phyloP scores from a whole-genome alignment of 1,284 basidiomycete species.

The Spongispora temasekensis region DNA sequence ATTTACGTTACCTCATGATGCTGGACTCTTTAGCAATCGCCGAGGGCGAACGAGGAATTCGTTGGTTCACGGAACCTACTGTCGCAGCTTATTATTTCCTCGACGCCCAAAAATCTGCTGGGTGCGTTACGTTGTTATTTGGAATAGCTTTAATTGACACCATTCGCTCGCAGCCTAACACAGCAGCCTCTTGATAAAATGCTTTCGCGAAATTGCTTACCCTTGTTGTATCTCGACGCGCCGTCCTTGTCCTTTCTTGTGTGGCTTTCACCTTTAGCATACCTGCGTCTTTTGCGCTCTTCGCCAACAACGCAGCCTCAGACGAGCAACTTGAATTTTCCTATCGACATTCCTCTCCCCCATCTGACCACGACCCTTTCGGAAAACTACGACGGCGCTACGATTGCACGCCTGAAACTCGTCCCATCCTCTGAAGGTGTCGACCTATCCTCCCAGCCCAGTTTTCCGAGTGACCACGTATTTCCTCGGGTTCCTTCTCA shows the following conservation, averaged over 20 bases:
- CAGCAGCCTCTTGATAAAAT: constrained; percentile 30
- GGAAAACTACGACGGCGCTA: constrained; percentile 46
- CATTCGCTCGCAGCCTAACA: constrained; percentile 16
- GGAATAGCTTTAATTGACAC: constrained; percentile 4
- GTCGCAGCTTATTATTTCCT: constrained; percentile 25
- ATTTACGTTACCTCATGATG: constrained; percentile 70
- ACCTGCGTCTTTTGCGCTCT: constrained; percentile 58
- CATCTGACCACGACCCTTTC: constrained; percentile 51
- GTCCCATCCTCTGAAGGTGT: constrained; percentile 34
- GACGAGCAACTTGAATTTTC: constrained; percentile 9
- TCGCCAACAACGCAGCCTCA: constrained; percentile 25
- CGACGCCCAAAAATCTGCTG: constrained; percentile 12
- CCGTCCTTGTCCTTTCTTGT: constrained; percentile 73
- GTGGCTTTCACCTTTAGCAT: constrained; percentile 65
- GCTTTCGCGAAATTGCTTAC: constrained; percentile 48
- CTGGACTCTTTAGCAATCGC: constrained; percentile 67
- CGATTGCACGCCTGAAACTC: constrained; percentile 59
- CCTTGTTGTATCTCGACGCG: constrained; percentile 63
- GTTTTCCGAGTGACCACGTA: constrained; percentile 21
- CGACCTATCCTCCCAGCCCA: constrained; percentile 12
- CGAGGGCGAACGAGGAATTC: constrained; percentile 62
- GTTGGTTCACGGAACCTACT: constrained; percentile 72
- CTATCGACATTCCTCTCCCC: constrained; percentile 51
- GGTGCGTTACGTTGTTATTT: constrained; percentile 13
- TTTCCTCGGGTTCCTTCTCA: constrained; percentile 36